A percentile compares a stretch with the other conserved stretches of the same genome.
Conservation (phyloP, 2,329 filamentous ascomycete genomes). For the Akanthomyces dipterigenus region DNA sequence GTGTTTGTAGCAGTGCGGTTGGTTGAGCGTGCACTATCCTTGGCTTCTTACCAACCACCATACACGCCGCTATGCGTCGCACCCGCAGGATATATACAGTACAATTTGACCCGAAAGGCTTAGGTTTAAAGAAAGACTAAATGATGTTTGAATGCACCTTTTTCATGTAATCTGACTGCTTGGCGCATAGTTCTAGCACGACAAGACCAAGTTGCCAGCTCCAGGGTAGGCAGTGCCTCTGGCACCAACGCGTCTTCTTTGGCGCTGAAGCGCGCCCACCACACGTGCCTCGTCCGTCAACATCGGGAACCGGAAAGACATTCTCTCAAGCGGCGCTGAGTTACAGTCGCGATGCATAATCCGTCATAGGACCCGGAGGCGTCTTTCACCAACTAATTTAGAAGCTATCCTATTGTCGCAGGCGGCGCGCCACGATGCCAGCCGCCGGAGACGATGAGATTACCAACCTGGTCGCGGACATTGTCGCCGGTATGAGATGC, state of each 20-base stretch:
- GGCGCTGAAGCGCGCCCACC: neutral
- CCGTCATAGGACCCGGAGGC: neutral
- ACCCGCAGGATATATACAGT: too few relatives aligned
- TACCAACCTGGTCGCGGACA: conserved; percentile 28
- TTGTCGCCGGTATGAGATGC: conserved; percentile 21
- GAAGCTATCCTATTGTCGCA: neutral
- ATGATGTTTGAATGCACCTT: neutral
- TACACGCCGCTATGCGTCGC: too few relatives aligned
- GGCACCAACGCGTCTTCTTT: neutral
- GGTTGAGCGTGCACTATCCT: too few relatives aligned
- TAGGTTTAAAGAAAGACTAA: too few relatives aligned
- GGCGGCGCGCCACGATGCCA: conserved; percentile 14
- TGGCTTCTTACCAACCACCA: too few relatives aligned
- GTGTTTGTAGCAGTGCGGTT: too few relatives aligned
- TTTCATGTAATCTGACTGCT: neutral
- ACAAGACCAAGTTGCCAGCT: neutral
- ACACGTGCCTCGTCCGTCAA: neutral
- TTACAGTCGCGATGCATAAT: neutral
- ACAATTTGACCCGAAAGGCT: too few relatives aligned
- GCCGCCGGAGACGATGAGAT: conserved; percentile 26
- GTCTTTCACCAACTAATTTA: neutral
- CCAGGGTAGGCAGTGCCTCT: neutral
- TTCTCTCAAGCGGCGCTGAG: neutral
- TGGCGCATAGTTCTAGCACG: neutral
- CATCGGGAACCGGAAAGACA: neutral